Percentiles rank a stretch among this genome's conserved stretches.
phyloP scores from a whole-genome alignment of 2,329 filamentous ascomycete genomes.

The Hymenoscyphus occultus region DNA sequence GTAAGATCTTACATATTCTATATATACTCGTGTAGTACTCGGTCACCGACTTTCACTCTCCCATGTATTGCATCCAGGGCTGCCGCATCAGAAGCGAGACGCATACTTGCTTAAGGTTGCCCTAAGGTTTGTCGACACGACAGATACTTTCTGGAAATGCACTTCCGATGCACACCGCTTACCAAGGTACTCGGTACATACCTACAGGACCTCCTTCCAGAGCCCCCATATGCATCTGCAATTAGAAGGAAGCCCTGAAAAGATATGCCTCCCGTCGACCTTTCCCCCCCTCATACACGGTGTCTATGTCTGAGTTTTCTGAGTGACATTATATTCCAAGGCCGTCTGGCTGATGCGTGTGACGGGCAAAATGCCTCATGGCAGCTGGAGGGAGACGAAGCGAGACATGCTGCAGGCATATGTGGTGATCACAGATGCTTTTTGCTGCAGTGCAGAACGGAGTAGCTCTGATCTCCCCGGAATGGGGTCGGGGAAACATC shows the following conservation, averaged over 20 bases:
- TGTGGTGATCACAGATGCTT: slow-evolving; percentile 1
- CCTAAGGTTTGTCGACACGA: background rate
- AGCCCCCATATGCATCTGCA: too few species aligned
- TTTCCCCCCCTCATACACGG: background rate
- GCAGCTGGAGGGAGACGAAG: background rate
- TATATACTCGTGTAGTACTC: background rate
- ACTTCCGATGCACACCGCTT: background rate
- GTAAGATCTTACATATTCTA: background rate
- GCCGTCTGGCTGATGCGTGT: background rate
- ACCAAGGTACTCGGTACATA: background rate
- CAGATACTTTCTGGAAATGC: background rate
- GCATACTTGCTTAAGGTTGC: background rate
- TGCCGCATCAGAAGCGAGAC: background rate
- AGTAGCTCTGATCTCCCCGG: background rate
- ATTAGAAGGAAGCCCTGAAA: background rate
- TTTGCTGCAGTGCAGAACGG: background rate
- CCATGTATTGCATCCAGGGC: background rate
- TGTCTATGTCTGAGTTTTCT: background rate
- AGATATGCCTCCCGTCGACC: background rate
- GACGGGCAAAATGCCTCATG: background rate
- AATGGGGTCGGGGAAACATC: slow-evolving; percentile 1
- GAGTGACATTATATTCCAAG: background rate
- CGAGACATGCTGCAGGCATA: background rate
- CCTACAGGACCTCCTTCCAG: too few species aligned
- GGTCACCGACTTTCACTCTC: background rate